phyloP scores from a whole-genome alignment of 1,284 basidiomycete genomes.

The Austroboletus olivaceoglutinosus region DNA sequence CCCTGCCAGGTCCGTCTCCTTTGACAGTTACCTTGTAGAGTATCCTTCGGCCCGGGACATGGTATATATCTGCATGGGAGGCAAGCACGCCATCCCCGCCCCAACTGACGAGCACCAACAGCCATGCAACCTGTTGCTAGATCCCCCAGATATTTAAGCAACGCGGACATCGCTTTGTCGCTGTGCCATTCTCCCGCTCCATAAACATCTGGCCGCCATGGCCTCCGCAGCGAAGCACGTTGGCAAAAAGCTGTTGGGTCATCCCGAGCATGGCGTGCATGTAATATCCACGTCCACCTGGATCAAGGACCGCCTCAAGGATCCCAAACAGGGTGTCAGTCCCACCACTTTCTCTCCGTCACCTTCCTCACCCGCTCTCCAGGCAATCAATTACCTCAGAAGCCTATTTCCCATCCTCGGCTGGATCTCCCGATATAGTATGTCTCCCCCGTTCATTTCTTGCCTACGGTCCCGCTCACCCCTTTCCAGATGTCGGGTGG shows the following conservation, averaged over 20 bases:
- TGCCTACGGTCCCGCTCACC: conserved; percentile 1
- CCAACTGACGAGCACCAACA: not conserved
- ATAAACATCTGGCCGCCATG: conserved; percentile 32
- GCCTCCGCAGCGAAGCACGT: conserved; percentile 45
- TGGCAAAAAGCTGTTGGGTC: conserved; percentile 58
- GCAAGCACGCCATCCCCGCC: not conserved
- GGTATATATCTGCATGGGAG: not conserved
- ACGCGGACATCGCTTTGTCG: not conserved
- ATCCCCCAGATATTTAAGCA: conserved; percentile 6
- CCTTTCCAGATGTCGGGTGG: conserved; percentile 64
- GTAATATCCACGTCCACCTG: conserved; percentile 58
- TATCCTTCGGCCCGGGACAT: not conserved
- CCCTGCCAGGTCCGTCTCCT: too few relatives aligned
- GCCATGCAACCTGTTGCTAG: not conserved
- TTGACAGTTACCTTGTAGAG: not conserved
- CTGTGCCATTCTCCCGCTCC: not conserved
- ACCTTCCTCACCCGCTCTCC: conserved; percentile 7
- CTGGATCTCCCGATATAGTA: conserved; percentile 86
- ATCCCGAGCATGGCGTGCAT: conserved; percentile 58
- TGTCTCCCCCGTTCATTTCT: conserved; percentile 24
- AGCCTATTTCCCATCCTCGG: conserved; percentile 80
- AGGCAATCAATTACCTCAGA: conserved; percentile 62
- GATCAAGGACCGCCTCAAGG: conserved; percentile 37
- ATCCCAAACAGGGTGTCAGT: conserved; percentile 50
- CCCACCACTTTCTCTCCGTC: conserved; percentile 19